phyloP scores from a whole-genome alignment of 148 eudicot species.

The Simmondsia chinensis region DNA sequence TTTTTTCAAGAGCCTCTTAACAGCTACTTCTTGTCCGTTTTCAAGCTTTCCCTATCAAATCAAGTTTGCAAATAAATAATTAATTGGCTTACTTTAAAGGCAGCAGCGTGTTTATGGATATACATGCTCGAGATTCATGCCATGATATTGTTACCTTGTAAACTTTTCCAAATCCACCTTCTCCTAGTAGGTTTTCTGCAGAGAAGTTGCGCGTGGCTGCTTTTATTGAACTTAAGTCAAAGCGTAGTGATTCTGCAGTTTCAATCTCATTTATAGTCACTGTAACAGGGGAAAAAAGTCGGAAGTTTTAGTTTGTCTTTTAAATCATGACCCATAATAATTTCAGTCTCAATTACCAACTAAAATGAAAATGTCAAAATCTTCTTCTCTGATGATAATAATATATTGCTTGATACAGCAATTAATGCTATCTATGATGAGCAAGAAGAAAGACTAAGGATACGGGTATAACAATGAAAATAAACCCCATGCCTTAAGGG shows the following conservation, averaged over 20 bases:
- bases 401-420: too few relatives aligned
- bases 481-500: too few relatives aligned
- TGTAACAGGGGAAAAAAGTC: too few relatives aligned
- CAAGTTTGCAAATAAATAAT: background rate
- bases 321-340: too few relatives aligned
- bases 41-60: slow-evolving; percentile 5
- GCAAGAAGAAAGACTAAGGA: too few relatives aligned
- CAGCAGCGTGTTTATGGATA: background rate
- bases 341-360: too few relatives aligned
- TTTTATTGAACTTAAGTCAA: slow-evolving; percentile 12
- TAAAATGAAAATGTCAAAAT: too few relatives aligned
- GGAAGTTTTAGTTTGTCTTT: too few relatives aligned
- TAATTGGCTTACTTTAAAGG: background rate
- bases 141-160: slow-evolving; percentile 7
- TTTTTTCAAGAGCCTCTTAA: slow-evolving; percentile 14
- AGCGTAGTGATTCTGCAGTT: slow-evolving; percentile 12
- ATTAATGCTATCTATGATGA: too few relatives aligned
- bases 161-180: slow-evolving; percentile 24
- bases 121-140: background rate
- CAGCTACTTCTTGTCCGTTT: slow-evolving; percentile 8
- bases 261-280: slow-evolving; percentile 9
- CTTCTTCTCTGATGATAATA: too few relatives aligned
- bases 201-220: slow-evolving; percentile 25
- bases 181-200: slow-evolving; percentile 13
- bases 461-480: too few relatives aligned